Evolutionary conservation across 176 grass and related monocot genomes (phyloP).

Genomic region (Leersia perrieri): DNA sequence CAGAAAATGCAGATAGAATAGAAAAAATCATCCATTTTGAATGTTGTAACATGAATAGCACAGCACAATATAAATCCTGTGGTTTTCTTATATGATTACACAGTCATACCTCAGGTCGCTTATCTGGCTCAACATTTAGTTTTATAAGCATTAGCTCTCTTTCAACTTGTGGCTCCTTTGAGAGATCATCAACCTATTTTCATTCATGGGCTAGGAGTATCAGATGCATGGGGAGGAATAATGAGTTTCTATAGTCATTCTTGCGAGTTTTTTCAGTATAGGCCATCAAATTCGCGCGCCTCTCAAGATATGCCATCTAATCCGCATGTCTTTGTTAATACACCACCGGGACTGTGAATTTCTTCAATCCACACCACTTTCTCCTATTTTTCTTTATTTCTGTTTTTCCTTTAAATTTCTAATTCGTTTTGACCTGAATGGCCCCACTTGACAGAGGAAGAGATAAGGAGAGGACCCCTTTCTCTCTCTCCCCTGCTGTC

Average conservation of each 20-base stretch:
- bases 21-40: not conserved
- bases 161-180: slow-evolving; percentile 91
- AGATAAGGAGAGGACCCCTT: no score
- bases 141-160: slow-evolving; percentile 99
- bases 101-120: slow-evolving; percentile 57
- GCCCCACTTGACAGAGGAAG: no score
- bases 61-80: not conserved
- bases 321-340: no score
- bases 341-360: no score
- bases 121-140: slow-evolving; percentile 64
- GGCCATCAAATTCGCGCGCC: no score
- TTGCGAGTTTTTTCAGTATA: no score
- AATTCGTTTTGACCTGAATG: no score
- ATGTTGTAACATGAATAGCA: not conserved
- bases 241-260: not conserved
- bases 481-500: no score
- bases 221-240: slow-evolving; percentile 9
- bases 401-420: no score
- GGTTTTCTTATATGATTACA: not conserved
- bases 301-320: no score
- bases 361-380: no score
- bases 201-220: not conserved
- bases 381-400: no score
- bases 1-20: not conserved
- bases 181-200: slow-evolving; percentile 91